Percentiles rank a stretch among this genome's conserved stretches.
Conservation (phyloP, 768 basidiomycete species). For the Dentipellis sp. region DNA sequence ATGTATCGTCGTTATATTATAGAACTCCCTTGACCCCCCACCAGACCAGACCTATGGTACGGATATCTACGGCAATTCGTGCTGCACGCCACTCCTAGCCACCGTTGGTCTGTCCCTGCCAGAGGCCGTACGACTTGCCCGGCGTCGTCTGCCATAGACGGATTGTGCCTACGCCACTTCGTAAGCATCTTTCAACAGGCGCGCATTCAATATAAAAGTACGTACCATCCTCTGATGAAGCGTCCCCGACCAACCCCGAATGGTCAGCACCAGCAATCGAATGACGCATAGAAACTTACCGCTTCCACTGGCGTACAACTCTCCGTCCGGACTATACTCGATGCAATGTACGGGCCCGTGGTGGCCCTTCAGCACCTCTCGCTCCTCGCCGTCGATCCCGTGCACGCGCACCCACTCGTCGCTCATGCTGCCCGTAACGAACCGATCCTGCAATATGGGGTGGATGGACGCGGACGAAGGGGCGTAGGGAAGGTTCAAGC, state of each 20-base stretch:
- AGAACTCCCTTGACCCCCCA: background rate
- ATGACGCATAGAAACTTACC: conserved; percentile 43
- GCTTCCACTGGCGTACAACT: conserved; percentile 94
- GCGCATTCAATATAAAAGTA: conserved; percentile 1
- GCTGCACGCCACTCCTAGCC: conserved; percentile 17
- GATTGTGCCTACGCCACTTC: conserved; percentile 61
- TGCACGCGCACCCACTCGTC: conserved; percentile 98
- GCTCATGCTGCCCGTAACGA: conserved; percentile 80
- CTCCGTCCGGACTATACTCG: conserved; percentile 91
- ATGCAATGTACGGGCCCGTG: conserved; percentile 96
- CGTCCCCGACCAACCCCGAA: conserved; percentile 4
- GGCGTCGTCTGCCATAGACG: conserved; percentile 97
- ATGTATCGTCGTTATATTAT: background rate
- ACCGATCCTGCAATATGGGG: conserved; percentile 79
- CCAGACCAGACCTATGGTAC: background rate
- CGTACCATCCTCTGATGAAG: conserved; percentile 63
- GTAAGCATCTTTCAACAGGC: conserved; percentile 5
- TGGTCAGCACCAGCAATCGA: background rate
- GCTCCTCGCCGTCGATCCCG: conserved; percentile 82
- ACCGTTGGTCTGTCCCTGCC: conserved; percentile 54
- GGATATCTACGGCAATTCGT: background rate
- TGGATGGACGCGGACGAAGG: conserved; percentile 95
- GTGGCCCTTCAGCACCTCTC: conserved; percentile 90
- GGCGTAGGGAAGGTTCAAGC: conserved; percentile 70
- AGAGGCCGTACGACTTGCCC: conserved; percentile 86